Base-by-base conservation (phyloP, 202 grass and related monocot genomes). In the Sporobolus alterniflorus region DNA sequence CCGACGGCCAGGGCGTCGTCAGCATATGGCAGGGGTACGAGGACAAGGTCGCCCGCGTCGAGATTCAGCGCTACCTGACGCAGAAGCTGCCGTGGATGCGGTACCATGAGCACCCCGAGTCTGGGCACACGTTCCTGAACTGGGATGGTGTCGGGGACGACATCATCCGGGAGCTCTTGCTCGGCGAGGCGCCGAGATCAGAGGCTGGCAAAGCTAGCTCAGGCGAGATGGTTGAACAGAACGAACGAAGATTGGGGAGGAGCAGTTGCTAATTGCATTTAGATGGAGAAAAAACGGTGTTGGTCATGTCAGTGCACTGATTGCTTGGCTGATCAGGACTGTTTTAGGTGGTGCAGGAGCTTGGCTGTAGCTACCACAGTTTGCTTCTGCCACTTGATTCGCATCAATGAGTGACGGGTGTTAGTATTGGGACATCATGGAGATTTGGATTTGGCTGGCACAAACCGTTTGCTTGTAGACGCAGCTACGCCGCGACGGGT, bases 51-150 rank as follows among this genome's bases (percentile, higher is more conserved):
- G 88, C 86, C 29, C 90, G 32, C 2, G 85, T 89, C 5, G 90
- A 96, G 85, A 48, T 89, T 28, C 93, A 96, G 70, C 85, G 93
- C 22, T 70, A 91, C 49, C 55, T 93, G 68, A 85, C 69, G 30
- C 74, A 71, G 61, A 85, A 65, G 80, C 84, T 96, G 64, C 85
- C 93, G 50, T 96, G 93, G 93, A 68, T 93, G 60, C 73, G 83
- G 57, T 96, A 93, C 79, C 90, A 89, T 61, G 93, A 93, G 67
- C 84, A 86, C 67, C 88, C 81, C 36, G 56, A 80, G 14, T 85
- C 76, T 30, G 90, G 90, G 3, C 93, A 96, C 48, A 16, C 88
- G 21, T 88, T 91, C 72, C 1, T 68, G 15, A 5, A 16, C 17
- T 21, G 71, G 41, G 83, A 85, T 1, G 69, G 69, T n/a, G 52